Percentiles rank a stretch among this genome's conserved stretches.
phyloP scores from a whole-genome alignment of 371 early-diverging fungal species.

The Lichtheimia corymbifera region DNA sequence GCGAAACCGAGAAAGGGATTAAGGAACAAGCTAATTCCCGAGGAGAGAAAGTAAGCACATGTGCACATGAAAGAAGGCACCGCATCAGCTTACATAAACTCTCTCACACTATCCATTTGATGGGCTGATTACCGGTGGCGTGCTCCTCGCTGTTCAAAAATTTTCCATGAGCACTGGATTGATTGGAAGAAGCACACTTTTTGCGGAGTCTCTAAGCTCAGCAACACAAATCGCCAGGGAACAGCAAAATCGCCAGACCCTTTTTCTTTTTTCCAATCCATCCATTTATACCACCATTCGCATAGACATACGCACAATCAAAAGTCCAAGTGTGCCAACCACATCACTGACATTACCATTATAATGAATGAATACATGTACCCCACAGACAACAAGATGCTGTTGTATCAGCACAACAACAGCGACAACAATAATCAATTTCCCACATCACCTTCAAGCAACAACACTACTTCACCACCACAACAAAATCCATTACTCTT shows the following conservation, averaged over 20 bases:
- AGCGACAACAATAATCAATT: slow-evolving; percentile 8
- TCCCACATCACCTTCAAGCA: slow-evolving; percentile 5
- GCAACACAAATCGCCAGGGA: slow-evolving; percentile 7
- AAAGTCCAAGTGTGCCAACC: too few relatives aligned
- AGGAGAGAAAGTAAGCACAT: too few relatives aligned
- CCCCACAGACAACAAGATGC: slow-evolving; percentile 4
- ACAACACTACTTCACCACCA: slow-evolving; percentile 3
- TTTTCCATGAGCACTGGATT: background rate
- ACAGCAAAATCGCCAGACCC: slow-evolving; percentile 9
- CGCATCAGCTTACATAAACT: too few relatives aligned
- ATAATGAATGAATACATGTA: background rate
- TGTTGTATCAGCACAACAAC: slow-evolving; percentile 16
- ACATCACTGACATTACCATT: background rate
- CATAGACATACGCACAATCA: background rate
- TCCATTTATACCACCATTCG: slow-evolving; percentile 2
- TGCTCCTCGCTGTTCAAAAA: background rate
- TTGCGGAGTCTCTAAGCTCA: background rate
- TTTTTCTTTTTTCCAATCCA: slow-evolving; percentile 10
- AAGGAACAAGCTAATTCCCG: too few relatives aligned
- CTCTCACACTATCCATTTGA: too few relatives aligned
- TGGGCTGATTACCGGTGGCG: too few relatives aligned
- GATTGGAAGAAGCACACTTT: slow-evolving; percentile 2
- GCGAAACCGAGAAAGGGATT: too few relatives aligned
- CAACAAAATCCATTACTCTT: background rate
- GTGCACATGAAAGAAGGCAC: too few relatives aligned